Conservation (phyloP, 352 stramenopile genomes). For the Globisporangium cederbergense region DNA sequence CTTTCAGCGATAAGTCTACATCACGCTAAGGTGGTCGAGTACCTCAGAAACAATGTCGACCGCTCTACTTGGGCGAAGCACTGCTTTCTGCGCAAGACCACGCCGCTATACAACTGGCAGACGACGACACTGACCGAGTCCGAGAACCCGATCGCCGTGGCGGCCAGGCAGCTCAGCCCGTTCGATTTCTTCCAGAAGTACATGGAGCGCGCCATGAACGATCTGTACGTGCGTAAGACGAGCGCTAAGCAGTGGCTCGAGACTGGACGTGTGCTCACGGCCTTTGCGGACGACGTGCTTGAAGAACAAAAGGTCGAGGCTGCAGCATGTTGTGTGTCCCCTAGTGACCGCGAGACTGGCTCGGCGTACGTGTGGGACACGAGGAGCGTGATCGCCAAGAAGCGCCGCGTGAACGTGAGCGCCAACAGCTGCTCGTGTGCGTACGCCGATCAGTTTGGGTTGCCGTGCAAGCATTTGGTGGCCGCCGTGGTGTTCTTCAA, state of each 20-base stretch:
- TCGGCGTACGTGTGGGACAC: constrained; percentile 39
- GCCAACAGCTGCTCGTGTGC: constrained; percentile 30
- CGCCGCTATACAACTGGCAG: constrained; percentile 34
- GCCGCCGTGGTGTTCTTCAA: constrained; percentile 39
- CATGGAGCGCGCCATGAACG: constrained; percentile 41
- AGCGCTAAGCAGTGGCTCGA: constrained; percentile 25
- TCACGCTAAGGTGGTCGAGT: constrained; percentile 18
- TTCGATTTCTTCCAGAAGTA: constrained; percentile 46
- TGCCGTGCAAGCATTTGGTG: constrained; percentile 42
- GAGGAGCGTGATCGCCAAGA: constrained; percentile 25
- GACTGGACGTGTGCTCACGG: constrained; percentile 23
- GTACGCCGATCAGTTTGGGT: constrained; percentile 28
- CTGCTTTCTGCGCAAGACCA: constrained; percentile 25
- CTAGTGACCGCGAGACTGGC: constrained; percentile 34
- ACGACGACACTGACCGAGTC: constrained; percentile 26
- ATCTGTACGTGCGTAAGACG: constrained; percentile 33
- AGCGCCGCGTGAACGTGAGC: constrained; percentile 38
- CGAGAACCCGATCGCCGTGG: constrained; percentile 12
- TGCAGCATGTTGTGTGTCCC: constrained; percentile 31
- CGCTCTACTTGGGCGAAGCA: constrained; percentile 35
- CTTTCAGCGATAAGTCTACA: constrained; percentile 19
- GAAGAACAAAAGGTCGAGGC: constrained; percentile 28
- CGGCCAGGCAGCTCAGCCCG: constrained; percentile 20
- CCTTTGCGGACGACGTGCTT: constrained; percentile 30
- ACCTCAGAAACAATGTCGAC: constrained; percentile 19